Evolutionary conservation across 176 grass and related monocot species (phyloP).

Genomic region (Aegilops bicornis): DNA sequence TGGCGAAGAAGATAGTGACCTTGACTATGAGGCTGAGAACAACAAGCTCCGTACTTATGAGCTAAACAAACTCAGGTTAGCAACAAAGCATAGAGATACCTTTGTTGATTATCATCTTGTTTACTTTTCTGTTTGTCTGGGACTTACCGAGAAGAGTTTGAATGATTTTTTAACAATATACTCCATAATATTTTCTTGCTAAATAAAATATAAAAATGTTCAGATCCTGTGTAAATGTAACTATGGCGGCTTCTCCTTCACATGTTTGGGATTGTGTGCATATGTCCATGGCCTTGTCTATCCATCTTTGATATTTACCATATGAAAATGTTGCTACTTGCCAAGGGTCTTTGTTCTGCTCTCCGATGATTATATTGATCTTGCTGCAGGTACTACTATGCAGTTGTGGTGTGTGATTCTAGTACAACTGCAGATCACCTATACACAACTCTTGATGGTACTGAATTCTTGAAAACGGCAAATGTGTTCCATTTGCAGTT

Average conservation of each 20-base stretch:
- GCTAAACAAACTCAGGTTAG: slow-evolving; percentile 75
- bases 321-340: not conserved
- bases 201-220: not conserved
- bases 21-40: slow-evolving; percentile 54
- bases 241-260: not conserved
- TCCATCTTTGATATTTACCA: not conserved
- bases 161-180: not conserved
- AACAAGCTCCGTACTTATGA: slow-evolving; percentile 77
- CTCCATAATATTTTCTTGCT: not conserved
- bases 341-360: too few relatives aligned
- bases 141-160: not conserved
- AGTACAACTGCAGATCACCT: slow-evolving; percentile 73
- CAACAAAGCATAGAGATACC: not conserved
- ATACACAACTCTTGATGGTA: slow-evolving; percentile 77
- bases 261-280: not conserved
- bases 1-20: not conserved
- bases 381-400: slow-evolving; percentile 58
- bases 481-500: slow-evolving; percentile 80
- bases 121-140: not conserved
- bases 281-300: not conserved
- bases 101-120: slow-evolving; percentile 1
- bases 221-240: slow-evolving; percentile 11
- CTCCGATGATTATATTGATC: too few relatives aligned
- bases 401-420: slow-evolving; percentile 78
- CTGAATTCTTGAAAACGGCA: slow-evolving; percentile 29